Conservation (phyloP, 2,329 filamentous ascomycete genomes). For the Fusarium sp. region DNA sequence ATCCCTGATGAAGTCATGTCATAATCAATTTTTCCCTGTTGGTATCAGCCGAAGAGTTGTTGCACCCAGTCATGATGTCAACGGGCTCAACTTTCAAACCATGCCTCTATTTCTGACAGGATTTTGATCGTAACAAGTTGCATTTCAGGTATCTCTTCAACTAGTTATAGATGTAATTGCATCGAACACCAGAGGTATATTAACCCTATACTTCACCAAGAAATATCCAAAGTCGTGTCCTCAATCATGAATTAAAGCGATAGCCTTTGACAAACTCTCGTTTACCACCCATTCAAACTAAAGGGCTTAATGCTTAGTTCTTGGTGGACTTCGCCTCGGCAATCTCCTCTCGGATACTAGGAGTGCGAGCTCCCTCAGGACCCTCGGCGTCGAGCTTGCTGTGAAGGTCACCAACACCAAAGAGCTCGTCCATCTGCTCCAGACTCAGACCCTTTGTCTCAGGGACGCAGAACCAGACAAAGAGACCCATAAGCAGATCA, state of each 20-base stretch:
- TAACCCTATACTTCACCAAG: not conserved
- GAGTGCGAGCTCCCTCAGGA: conserved; percentile 46
- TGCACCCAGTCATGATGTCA: too few species aligned
- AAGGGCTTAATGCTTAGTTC: conserved; percentile 2
- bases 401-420: conserved; percentile 66
- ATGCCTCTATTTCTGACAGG: not conserved
- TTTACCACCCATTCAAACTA: not conserved
- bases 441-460: conserved; percentile 77
- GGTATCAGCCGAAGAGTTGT: too few species aligned
- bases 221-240: conserved; percentile 2
- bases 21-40: too few species aligned
- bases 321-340: conserved; percentile 33
- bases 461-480: conserved; percentile 76
- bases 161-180: conserved; percentile 1
- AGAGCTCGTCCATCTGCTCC: conserved; percentile 76
- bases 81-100: too few species aligned
- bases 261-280: not conserved
- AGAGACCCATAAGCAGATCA: conserved; percentile 74
- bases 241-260: not conserved
- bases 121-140: not conserved
- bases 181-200: conserved; percentile 6
- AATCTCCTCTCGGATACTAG: conserved; percentile 48
- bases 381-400: conserved; percentile 53
- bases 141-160: conserved; percentile 9
- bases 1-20: too few species aligned